Base-by-base conservation (phyloP, 306 rosid species). In the Fagus crenata region DNA sequence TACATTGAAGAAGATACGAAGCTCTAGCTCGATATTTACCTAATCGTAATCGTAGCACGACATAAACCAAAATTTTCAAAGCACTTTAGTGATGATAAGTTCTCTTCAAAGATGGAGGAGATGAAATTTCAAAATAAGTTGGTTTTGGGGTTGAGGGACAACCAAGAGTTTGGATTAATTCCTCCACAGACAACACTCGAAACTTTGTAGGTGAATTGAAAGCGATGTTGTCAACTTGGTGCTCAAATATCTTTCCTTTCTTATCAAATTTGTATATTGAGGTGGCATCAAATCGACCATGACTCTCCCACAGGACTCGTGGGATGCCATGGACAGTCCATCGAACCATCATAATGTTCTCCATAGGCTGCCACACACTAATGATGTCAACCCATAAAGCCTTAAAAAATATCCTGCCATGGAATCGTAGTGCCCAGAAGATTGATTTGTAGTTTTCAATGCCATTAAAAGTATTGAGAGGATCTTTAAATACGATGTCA, bases 301-400 rank as follows among this genome's bases (percentile, higher is more conserved):
- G 83, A 69, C 96, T 90, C 87, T 91, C 97, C 97, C 96, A 93
- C 75, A 89, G 96, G 75, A 89, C 88, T 67, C 97, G 88, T n/a
- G 91, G 94, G 75, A 93, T 85, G 32, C 98, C 97, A 76, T 92
- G 91, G 84, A 90, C 79, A 0, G 94, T 90, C 97, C 97, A 93
- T 59, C 97, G 94, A 75, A 93, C 88, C 93, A 93, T 89, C 43
- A 93, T 85, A 58, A 84, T 78, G 32, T 87, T 90, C 82, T 89
- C 98, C 81, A 72, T 72, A 0, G 98, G 98, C 86, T 93, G 97
- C 91, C 90, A 92, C 54, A 91, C 89, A 37, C 90, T 90, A 12
- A 65, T 75, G 63, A 93, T 41, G 69, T 91, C 97, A 22, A 91
- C 76, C 96, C 96, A 93, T 77, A 93, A 80, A 64, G 94, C 94